phyloP scores from a whole-genome alignment of 208 protist species.

The Crithidia thermophila region DNA sequence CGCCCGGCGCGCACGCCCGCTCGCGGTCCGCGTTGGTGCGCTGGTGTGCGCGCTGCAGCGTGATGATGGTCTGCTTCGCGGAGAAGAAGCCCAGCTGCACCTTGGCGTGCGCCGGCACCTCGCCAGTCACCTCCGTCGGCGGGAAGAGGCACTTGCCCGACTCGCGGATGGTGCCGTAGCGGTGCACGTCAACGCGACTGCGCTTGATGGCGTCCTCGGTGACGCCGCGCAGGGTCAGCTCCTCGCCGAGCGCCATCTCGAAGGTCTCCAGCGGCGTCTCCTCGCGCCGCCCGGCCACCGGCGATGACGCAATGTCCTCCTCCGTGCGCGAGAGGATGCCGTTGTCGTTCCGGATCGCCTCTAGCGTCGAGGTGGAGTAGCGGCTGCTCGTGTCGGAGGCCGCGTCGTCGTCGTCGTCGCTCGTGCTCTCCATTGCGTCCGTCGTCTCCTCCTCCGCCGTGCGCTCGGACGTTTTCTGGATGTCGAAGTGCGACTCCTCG shows the following conservation, averaged over 20 bases:
- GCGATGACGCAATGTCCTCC: slow-evolving; percentile 4
- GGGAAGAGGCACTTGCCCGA: slow-evolving; percentile 80
- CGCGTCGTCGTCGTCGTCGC: not conserved
- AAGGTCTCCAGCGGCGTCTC: slow-evolving; percentile 49
- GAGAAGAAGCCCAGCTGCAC: slow-evolving; percentile 88
- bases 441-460: not conserved
- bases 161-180: slow-evolving; percentile 80
- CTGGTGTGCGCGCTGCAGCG: slow-evolving; percentile 23
- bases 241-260: slow-evolving; percentile 45
- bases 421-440: not conserved
- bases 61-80: slow-evolving; percentile 81
- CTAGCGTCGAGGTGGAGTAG: slow-evolving; percentile 24
- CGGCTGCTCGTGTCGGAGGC: slow-evolving; percentile 23
- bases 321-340: slow-evolving; percentile 45
- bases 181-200: slow-evolving; percentile 54
- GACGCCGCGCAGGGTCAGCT: slow-evolving; percentile 38
- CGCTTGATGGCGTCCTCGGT: slow-evolving; percentile 43
- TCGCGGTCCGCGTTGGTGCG: slow-evolving; percentile 52
- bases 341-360: slow-evolving; percentile 54
- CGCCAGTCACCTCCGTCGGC: slow-evolving; percentile 37
- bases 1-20: slow-evolving; percentile 24
- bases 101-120: slow-evolving; percentile 52
- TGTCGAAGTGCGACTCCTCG: slow-evolving; percentile 5
- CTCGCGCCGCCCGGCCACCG: slow-evolving; percentile 6
- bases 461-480: not conserved